Evolutionary conservation across 78 protist genomes (phyloP).

Genomic region (Dictyostelium intermedium): DNA sequence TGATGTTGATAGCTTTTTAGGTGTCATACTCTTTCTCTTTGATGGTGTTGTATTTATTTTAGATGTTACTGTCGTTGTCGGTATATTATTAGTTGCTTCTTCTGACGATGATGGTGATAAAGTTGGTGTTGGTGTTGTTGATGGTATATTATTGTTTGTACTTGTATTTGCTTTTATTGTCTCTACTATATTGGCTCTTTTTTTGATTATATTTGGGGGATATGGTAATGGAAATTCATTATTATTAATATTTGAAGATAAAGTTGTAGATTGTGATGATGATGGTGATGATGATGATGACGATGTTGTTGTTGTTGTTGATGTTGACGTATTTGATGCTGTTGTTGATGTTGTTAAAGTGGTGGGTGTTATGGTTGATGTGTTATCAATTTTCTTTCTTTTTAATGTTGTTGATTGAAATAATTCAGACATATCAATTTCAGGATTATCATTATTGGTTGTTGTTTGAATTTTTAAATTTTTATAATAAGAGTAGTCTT

Average conservation of each 20-base stretch:
- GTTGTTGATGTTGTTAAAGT: neutral
- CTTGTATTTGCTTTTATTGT: neutral
- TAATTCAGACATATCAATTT: neutral
- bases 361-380: too few relatives aligned
- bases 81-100: neutral
- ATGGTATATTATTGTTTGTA: neutral
- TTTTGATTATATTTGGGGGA: neutral
- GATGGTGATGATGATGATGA: too few relatives aligned
- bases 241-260: neutral
- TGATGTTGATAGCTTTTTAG: slow-evolving; percentile 40
- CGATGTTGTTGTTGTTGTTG: neutral
- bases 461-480: neutral
- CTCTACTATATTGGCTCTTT: neutral
- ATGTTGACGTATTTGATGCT: neutral
- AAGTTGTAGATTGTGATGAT: neutral
- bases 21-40: slow-evolving; percentile 49
- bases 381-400: neutral
- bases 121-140: neutral
- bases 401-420: neutral
- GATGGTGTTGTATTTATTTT: neutral
- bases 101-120: neutral
- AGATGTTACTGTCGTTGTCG: neutral
- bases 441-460: neutral
- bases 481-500: slow-evolving; percentile 24
- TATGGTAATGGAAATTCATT: neutral